Evolutionary conservation across 164 flowering plant species (phyloP).

Genomic region (Houttuynia cordata): DNA sequence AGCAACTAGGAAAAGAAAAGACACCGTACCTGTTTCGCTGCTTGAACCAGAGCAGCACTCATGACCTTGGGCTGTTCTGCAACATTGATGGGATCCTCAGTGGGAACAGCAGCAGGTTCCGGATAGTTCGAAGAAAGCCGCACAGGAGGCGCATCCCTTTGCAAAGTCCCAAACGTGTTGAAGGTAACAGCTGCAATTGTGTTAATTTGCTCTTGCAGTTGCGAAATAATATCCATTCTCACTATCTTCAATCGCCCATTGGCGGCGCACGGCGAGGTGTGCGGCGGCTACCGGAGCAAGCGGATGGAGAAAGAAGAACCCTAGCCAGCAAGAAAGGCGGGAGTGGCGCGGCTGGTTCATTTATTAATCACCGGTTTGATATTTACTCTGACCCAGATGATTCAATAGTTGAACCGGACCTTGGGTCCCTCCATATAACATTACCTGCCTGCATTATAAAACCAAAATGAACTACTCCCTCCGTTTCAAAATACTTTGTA

Average conservation of each 20-base stretch:
- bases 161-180: constrained; percentile 69
- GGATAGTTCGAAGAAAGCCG: constrained; percentile 74
- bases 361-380: too few relatives aligned
- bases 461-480: too few relatives aligned
- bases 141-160: constrained; percentile 86
- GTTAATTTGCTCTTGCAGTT: constrained; percentile 75
- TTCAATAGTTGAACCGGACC: too few relatives aligned
- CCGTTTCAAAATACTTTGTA: too few relatives aligned
- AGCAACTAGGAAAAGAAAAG: too few relatives aligned
- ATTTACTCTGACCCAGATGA: too few relatives aligned
- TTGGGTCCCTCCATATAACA: too few relatives aligned
- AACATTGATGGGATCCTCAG: constrained; percentile 29
- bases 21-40: constrained; percentile 72
- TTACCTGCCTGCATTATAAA: too few relatives aligned
- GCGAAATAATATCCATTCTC: constrained; percentile 80
- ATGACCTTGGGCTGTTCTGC: constrained; percentile 67
- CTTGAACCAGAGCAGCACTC: constrained; percentile 71
- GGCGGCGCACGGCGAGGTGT: neutral
- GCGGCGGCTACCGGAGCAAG: too few relatives aligned
- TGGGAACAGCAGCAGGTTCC: constrained; percentile 46
- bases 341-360: too few relatives aligned
- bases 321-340: too few relatives aligned
- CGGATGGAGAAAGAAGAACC: too few relatives aligned
- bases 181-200: constrained; percentile 54
- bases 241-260: neutral